Evolutionary conservation across 2,329 filamentous ascomycete species (phyloP).

Genomic region (Rugonectria rugulosa): DNA sequence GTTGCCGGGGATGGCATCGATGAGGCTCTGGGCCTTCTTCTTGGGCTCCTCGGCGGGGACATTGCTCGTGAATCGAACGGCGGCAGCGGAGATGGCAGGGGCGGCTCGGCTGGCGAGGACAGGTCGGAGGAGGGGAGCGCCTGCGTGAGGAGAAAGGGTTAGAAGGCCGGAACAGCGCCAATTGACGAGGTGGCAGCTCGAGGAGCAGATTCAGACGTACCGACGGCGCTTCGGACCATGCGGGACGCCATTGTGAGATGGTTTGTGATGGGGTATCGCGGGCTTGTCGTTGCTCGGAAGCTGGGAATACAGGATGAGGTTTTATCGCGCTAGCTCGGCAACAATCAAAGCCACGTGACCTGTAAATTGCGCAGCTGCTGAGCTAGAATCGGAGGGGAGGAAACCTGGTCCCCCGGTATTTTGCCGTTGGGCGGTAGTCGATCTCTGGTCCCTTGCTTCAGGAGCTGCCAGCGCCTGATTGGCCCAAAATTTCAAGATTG

Average conservation of each 20-base stretch:
- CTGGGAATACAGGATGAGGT: slow-evolving; percentile 58
- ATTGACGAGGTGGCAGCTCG: slow-evolving; percentile 35
- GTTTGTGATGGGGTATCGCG: slow-evolving; percentile 61
- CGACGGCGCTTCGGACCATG: slow-evolving; percentile 92
- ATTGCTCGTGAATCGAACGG: slow-evolving; percentile 75
- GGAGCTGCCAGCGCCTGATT: slow-evolving; percentile 33
- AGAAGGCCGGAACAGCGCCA: slow-evolving; percentile 37
- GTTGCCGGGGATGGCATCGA: slow-evolving; percentile 92
- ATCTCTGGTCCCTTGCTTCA: slow-evolving; percentile 14
- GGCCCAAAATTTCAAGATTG: slow-evolving; percentile 37
- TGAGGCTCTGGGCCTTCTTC: slow-evolving; percentile 94
- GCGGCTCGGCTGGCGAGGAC: slow-evolving; percentile 77
- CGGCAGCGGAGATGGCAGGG: slow-evolving; percentile 75
- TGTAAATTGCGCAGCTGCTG: slow-evolving; percentile 15
- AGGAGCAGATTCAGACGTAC: slow-evolving; percentile 64
- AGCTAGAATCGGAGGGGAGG: slow-evolving; percentile 23
- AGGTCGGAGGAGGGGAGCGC: slow-evolving; percentile 90
- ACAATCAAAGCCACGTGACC: slow-evolving; percentile 49
- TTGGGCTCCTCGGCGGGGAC: slow-evolving; percentile 89
- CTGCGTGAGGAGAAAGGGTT: slow-evolving; percentile 56
- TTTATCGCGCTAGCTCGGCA: slow-evolving; percentile 57
- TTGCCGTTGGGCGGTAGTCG: slow-evolving; percentile 29
- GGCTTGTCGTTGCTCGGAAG: slow-evolving; percentile 54
- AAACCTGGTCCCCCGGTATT: slow-evolving; percentile 38
- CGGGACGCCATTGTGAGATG: slow-evolving; percentile 93